These are phyloP conservation scores for Microbotryum scabiosae DNA, from an alignment of 1,284 basidiomycete species.

Conservation along the genomic window DNA sequence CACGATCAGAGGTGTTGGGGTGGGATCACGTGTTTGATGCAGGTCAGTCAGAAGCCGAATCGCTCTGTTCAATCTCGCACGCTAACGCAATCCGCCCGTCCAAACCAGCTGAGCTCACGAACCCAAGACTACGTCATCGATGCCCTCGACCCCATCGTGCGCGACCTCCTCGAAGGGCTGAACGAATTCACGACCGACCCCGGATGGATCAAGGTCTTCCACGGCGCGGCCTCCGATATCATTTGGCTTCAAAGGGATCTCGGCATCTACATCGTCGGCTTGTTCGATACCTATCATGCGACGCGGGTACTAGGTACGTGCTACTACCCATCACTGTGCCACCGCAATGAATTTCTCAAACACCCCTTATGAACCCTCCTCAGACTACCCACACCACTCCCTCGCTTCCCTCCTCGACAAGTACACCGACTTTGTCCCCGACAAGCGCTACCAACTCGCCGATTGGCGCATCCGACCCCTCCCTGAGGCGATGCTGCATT, in stretches of 20 bases:
- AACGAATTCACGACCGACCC: slow-evolving; percentile 71
- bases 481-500: slow-evolving; percentile 77
- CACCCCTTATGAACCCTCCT: not conserved
- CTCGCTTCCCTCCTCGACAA: slow-evolving; percentile 77
- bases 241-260: slow-evolving; percentile 96
- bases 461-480: slow-evolving; percentile 94
- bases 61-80: not conserved
- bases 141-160: slow-evolving; percentile 53
- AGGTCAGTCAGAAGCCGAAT: slow-evolving; percentile 39
- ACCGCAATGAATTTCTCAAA: not conserved
- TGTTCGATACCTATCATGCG: slow-evolving; percentile 96
- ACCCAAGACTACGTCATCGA: slow-evolving; percentile 83
- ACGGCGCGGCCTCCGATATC: slow-evolving; percentile 90
- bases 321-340: not conserved
- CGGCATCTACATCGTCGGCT: slow-evolving; percentile 81
- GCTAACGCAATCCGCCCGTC: not conserved
- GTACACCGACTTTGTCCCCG: slow-evolving; percentile 84
- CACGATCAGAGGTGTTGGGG: slow-evolving; percentile 75
- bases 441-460: slow-evolving; percentile 91
- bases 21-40: slow-evolving; percentile 90
- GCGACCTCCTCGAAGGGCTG: slow-evolving; percentile 60
- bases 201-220: slow-evolving; percentile 78
- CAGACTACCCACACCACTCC: slow-evolving; percentile 71
- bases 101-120: slow-evolving; percentile 58
- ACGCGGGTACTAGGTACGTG: slow-evolving; percentile 66